Conservation (phyloP, 495 filamentous ascomycete species). For the Penicillium bovifimosum region DNA sequence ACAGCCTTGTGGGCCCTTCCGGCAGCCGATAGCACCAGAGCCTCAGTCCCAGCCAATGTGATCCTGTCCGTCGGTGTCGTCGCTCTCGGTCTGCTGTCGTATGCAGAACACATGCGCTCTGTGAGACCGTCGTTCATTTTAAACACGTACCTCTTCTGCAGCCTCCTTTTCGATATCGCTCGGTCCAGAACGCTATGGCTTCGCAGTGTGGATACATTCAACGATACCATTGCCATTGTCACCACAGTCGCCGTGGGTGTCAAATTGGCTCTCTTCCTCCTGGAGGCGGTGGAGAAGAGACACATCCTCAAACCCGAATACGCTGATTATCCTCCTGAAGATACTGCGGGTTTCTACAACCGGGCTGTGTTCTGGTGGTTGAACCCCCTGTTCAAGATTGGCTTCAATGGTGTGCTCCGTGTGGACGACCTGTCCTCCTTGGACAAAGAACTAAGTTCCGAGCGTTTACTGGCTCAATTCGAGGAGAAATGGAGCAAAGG, state of each 20-base stretch:
- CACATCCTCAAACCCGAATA: slow-evolving; percentile 41
- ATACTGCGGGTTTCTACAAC: slow-evolving; percentile 50
- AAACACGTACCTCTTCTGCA: slow-evolving; percentile 54
- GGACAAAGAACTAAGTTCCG: slow-evolving; percentile 40
- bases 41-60: slow-evolving; percentile 44
- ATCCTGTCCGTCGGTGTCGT: slow-evolving; percentile 39
- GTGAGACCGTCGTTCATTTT: slow-evolving; percentile 56
- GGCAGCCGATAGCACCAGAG: slow-evolving; percentile 25
- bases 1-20: slow-evolving; percentile 45
- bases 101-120: slow-evolving; percentile 51
- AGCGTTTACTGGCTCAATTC: slow-evolving; percentile 34
- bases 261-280: slow-evolving; percentile 45
- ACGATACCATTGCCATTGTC: slow-evolving; percentile 35
- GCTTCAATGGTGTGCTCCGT: slow-evolving; percentile 40
- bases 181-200: slow-evolving; percentile 56
- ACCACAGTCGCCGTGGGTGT: slow-evolving; percentile 43
- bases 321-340: slow-evolving; percentile 49
- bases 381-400: slow-evolving; percentile 48
- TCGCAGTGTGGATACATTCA: slow-evolving; percentile 28
- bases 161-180: slow-evolving; percentile 53
- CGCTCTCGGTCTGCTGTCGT: slow-evolving; percentile 45
- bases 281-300: slow-evolving; percentile 54
- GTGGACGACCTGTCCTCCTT: slow-evolving; percentile 42
- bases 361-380: slow-evolving; percentile 55
- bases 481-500: slow-evolving; percentile 28